Evolutionary conservation across 1,284 basidiomycete genomes (phyloP), one percentile per base, ranked within the genome.

Genomic region (Megacollybia platyphylla): DNA sequence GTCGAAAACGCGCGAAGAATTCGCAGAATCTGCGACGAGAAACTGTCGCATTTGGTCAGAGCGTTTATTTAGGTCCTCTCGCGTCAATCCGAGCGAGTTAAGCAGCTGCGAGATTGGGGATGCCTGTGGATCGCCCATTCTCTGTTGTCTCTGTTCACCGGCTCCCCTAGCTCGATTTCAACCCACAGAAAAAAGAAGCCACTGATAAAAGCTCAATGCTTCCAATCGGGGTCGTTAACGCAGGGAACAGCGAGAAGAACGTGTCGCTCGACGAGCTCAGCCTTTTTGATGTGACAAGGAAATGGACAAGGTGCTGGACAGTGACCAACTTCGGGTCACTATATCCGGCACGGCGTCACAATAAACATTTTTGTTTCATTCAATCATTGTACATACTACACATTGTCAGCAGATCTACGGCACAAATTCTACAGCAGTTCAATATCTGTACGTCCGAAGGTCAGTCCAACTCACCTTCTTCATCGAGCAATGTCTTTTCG

Each of bases 401-500:
- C 10, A n/a, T 37, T 37, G 15, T 15, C 15, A 15, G 15, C 15
- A 15, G 1, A 15, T 34, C 31, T 34, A 11, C 11, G 36, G 36
- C 36, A 20, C 9, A 37, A 37, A 37, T 15, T 37, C 36, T 37
- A 18, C 15, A 7, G 4, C 3, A 3, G 20, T 17, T n/a, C 10
- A 37, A 24, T 24, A 5, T 17, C 18, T 10, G 36, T 9, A 17
- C 18, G n/a, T 24, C 3, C 36, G 10, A 17, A 17, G 13, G 9
- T 13, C 5, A 3, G 20, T 24, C 31, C 13, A 38, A 5, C 70
- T 60, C 49, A 78, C 81, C 80, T 45, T 79, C 82, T 59, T 92
- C 89, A 53, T 89, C 78, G 41, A 91, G 65, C 32, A 91, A 57
- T 0, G 86, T 88, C 38, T 68, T 73, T 56, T 92, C 87, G 13